These are phyloP conservation scores for Laburnicola sp. DNA, from an alignment of 2,329 filamentous ascomycete species.

Conservation along the genomic window DNA sequence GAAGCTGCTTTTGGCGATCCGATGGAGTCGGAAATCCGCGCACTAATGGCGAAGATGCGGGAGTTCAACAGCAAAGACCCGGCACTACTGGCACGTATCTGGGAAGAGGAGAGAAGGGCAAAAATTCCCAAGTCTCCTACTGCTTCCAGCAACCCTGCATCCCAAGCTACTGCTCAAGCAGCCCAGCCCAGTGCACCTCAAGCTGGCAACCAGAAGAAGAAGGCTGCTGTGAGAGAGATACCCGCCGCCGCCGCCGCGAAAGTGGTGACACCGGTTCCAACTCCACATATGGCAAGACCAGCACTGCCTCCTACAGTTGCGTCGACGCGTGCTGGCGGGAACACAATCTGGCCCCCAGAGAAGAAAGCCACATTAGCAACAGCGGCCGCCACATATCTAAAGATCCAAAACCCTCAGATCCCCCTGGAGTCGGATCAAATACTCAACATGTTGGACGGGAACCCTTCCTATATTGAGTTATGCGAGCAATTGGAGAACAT, in stretches of 20 bases:
- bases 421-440: slow-evolving; percentile 48
- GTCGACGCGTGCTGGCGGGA: slow-evolving; percentile 19
- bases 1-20: slow-evolving; percentile 25
- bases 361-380: slow-evolving; percentile 56
- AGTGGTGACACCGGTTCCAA: slow-evolving; percentile 4
- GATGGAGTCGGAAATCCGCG: slow-evolving; percentile 56
- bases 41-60: slow-evolving; percentile 61
- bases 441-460: slow-evolving; percentile 53
- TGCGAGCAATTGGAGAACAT: slow-evolving; percentile 57
- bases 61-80: slow-evolving; percentile 61
- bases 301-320: slow-evolving; percentile 8
- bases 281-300: not conserved
- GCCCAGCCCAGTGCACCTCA: slow-evolving; percentile 16
- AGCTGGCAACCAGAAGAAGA: slow-evolving; percentile 27
- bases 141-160: slow-evolving; percentile 25
- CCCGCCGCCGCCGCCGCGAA: not conserved
- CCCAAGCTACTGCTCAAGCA: slow-evolving; percentile 21
- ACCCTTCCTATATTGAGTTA: slow-evolving; percentile 60
- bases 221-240: slow-evolving; percentile 23
- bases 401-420: slow-evolving; percentile 48
- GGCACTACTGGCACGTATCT: slow-evolving; percentile 57
- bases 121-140: slow-evolving; percentile 38
- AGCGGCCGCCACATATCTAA: slow-evolving; percentile 54
- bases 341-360: slow-evolving; percentile 56
- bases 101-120: slow-evolving; percentile 56